phyloP scores from a whole-genome alignment of 257 asterid species.

The Jacaranda mimosifolia region DNA sequence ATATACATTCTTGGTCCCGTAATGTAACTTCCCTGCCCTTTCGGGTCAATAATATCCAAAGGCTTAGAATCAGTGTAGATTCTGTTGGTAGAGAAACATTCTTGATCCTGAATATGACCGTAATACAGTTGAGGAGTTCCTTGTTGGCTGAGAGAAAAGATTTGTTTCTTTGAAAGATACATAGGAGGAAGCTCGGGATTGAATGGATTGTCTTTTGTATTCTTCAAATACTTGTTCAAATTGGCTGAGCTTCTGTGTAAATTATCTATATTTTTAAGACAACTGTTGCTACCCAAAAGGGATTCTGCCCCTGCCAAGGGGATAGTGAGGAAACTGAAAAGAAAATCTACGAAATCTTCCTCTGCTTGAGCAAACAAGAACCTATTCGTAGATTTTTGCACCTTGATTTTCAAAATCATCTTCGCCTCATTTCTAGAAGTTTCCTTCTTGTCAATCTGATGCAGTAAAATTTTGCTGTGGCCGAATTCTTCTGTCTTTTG shows the following conservation, averaged over 20 bases:
- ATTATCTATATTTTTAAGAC: too few relatives aligned
- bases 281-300: too few relatives aligned
- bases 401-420: constrained; percentile 13
- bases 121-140: not conserved
- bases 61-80: too few relatives aligned
- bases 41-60: not conserved
- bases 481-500: too few relatives aligned
- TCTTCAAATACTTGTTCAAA: not conserved
- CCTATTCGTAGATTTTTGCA: constrained; percentile 27
- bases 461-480: constrained; percentile 3
- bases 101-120: not conserved
- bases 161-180: constrained; percentile 3
- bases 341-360: too few relatives aligned
- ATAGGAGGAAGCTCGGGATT: constrained; percentile 32
- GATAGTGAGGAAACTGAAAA: too few relatives aligned
- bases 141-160: constrained; percentile 30
- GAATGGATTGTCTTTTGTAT: not conserved
- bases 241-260: too few relatives aligned
- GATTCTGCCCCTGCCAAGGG: too few relatives aligned
- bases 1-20: constrained; percentile 29
- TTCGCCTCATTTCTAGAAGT: not conserved
- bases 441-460: not conserved
- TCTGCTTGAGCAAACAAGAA: too few relatives aligned
- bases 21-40: constrained; percentile 27
- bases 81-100: too few relatives aligned